Conservation (phyloP, 352 stramenopile species). For the Phytopythium litorale region DNA sequence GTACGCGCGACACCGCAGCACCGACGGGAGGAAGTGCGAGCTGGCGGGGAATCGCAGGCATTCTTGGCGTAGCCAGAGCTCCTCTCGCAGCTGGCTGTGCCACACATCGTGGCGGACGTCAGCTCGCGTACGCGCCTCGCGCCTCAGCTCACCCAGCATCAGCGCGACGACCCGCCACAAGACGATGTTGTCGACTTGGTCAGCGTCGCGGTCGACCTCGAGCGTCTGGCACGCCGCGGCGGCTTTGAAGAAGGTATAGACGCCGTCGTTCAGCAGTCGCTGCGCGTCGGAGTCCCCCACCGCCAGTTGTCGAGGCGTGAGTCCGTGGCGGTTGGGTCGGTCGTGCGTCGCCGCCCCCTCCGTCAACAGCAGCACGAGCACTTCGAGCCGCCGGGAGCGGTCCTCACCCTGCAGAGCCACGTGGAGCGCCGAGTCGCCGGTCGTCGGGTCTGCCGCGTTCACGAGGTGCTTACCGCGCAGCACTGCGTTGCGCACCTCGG, state of each 20-base stretch:
- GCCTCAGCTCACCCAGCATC: conserved; percentile 48
- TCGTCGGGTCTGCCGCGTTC: conserved; percentile 42
- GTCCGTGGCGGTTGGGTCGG: conserved; percentile 44
- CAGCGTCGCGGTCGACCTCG: not conserved
- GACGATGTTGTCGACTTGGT: conserved; percentile 10
- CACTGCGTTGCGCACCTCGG: conserved; percentile 51
- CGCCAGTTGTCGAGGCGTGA: conserved; percentile 45
- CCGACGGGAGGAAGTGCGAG: conserved; percentile 36
- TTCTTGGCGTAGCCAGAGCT: conserved; percentile 55
- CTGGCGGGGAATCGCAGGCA: conserved; percentile 41
- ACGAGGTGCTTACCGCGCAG: conserved; percentile 44
- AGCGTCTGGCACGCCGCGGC: not conserved
- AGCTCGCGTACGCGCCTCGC: conserved; percentile 23
- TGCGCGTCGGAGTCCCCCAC: conserved; percentile 17
- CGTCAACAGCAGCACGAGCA: conserved; percentile 44
- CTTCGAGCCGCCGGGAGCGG: conserved; percentile 33
- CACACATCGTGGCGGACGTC: conserved; percentile 41
- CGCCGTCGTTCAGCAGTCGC: conserved; percentile 30
- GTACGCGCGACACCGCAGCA: conserved; percentile 46
- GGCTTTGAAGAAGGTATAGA: conserved; percentile 49
- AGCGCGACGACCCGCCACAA: conserved; percentile 53
- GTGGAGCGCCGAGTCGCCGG: conserved; percentile 59
- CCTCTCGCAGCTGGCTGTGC: conserved; percentile 53
- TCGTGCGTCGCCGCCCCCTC: conserved; percentile 46
- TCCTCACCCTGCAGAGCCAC: conserved; percentile 53